phyloP scores from a whole-genome alignment of 2,329 filamentous ascomycete species.

The Trichoderma sp. region DNA sequence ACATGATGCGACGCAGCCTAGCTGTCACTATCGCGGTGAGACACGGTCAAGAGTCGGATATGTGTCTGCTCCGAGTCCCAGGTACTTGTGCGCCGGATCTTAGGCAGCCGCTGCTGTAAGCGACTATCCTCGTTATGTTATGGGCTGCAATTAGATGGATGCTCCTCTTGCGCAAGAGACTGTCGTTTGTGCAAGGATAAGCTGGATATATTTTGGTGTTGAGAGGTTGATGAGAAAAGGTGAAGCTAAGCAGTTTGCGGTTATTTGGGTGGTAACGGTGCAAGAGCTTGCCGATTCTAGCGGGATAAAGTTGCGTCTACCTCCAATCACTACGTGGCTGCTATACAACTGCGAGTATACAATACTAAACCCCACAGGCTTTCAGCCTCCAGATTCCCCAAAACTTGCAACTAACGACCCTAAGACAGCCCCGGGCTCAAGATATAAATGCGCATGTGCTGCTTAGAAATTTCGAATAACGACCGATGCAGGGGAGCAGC shows the following conservation, averaged over 20 bases:
- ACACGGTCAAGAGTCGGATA: not conserved
- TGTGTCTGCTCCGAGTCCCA: not conserved
- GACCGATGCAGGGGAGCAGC: not conserved
- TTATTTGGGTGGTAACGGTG: not conserved
- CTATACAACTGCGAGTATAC: not conserved
- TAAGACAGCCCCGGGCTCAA: not conserved
- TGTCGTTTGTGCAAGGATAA: not conserved
- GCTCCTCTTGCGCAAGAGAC: not conserved
- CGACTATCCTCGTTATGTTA: not conserved
- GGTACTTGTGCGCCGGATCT: not conserved
- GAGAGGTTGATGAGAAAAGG: not conserved
- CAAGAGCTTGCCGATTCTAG: not conserved
- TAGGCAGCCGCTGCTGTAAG: not conserved
- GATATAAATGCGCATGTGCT: not conserved
- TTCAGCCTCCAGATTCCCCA: not conserved
- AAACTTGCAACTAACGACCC: not conserved
- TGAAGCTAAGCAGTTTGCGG: not conserved
- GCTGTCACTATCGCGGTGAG: not conserved
- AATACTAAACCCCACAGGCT: not conserved
- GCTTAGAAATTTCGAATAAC: not conserved
- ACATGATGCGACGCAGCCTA: conserved; percentile 6
- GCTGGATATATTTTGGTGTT: not conserved
- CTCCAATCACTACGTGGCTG: not conserved
- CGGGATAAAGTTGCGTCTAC: not conserved
- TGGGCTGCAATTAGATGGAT: not conserved